A percentile compares a stretch with the other conserved stretches of the same genome.
These are phyloP conservation scores for Nannochloropsis granulata DNA, from an alignment of 108 stramenopile species.

Conservation along the genomic window DNA sequence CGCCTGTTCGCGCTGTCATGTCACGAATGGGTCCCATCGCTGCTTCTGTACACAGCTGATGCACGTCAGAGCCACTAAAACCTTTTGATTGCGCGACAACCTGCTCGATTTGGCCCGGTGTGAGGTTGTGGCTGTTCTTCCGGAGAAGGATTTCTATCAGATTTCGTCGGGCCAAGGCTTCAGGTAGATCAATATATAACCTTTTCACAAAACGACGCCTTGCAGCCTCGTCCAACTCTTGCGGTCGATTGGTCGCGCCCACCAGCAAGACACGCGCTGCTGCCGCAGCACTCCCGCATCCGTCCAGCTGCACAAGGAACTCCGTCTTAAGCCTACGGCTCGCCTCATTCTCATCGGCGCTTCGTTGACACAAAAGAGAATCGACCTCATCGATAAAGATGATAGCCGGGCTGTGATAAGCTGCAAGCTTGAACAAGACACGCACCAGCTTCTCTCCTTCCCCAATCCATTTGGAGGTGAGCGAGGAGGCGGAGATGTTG, in stretches of 20 bases:
- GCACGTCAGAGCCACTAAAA: constrained; percentile 83
- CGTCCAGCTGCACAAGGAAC: constrained; percentile 89
- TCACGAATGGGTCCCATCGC: constrained; percentile 86
- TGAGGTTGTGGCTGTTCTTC: constrained; percentile 59
- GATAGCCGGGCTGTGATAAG: constrained; percentile 68
- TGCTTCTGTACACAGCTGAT: constrained; percentile 72
- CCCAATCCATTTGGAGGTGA: constrained; percentile 99
- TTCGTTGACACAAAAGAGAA: constrained; percentile 48
- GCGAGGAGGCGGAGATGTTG: constrained; percentile 84
- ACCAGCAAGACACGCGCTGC: constrained; percentile 77
- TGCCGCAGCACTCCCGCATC: constrained; percentile 19
- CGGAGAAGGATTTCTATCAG: constrained; percentile 61
- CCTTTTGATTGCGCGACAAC: constrained; percentile 57
- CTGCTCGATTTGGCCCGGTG: constrained; percentile 46
- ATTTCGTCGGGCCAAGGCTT: constrained; percentile 47
- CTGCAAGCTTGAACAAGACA: constrained; percentile 89
- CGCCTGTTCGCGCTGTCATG: constrained; percentile 30
- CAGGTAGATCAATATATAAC: constrained; percentile 91
- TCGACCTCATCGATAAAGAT: constrained; percentile 95
- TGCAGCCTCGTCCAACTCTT: constrained; percentile 97
- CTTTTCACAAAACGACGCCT: constrained; percentile 68
- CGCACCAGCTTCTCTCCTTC: constrained; percentile 95
- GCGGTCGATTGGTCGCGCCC: constrained; percentile 94
- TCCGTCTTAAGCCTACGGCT: constrained; percentile 84
- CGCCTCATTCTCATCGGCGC: constrained; percentile 66